These are phyloP conservation scores for Metschnikowia peoriensis DNA, from an alignment of 805 yeast species.

Conservation along the genomic window DNA sequence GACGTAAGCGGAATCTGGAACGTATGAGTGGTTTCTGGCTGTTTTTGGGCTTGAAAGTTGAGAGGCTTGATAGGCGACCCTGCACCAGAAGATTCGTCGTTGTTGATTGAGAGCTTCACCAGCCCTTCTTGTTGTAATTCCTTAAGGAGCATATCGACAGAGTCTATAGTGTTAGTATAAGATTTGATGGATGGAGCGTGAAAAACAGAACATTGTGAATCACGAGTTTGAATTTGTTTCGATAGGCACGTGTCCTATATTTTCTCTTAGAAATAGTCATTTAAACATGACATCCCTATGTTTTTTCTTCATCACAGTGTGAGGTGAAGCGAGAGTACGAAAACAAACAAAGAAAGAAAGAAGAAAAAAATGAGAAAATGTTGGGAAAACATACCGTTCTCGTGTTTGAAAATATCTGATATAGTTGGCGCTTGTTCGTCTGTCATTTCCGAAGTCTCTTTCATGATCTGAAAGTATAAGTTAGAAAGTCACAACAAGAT, in stretches of 20 bases:
- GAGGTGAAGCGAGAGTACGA: too few relatives aligned
- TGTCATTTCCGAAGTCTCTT: neutral
- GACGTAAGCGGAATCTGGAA: neutral
- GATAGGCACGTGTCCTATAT: too few relatives aligned
- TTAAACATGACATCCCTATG: too few relatives aligned
- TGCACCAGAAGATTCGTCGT: slow-evolving; percentile 15
- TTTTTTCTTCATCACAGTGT: too few relatives aligned
- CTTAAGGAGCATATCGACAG: slow-evolving; percentile 29
- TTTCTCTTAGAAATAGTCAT: too few relatives aligned
- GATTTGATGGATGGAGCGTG: neutral
- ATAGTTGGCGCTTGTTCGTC: neutral
- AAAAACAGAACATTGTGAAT: neutral
- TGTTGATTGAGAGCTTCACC: slow-evolving; percentile 8
- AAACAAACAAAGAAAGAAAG: too few relatives aligned
- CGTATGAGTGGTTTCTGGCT: neutral
- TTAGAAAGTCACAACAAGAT: neutral
- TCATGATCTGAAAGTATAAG: neutral
- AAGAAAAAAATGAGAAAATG: too few relatives aligned
- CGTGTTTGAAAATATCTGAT: slow-evolving; percentile 25
- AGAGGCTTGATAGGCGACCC: slow-evolving; percentile 36
- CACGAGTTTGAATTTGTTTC: too few relatives aligned
- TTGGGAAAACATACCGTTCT: slow-evolving; percentile 24
- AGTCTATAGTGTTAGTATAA: slow-evolving; percentile 24
- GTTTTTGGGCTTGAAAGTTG: slow-evolving; percentile 21
- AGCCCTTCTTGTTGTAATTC: slow-evolving; percentile 23